Evolutionary conservation across 177 flowering plant genomes (phyloP).

Genomic region (Vitis hybrid): DNA sequence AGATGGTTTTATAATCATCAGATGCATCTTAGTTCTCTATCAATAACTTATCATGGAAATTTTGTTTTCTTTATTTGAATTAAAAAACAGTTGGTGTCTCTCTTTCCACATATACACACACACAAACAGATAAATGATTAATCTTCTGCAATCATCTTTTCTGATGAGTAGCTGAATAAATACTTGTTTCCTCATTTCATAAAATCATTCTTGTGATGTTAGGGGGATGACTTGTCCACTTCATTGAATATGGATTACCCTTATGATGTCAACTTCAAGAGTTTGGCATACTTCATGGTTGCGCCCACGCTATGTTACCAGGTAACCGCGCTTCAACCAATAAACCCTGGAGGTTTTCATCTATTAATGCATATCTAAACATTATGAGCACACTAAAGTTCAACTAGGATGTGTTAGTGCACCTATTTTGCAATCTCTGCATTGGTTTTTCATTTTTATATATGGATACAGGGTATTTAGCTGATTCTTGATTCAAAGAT

Average conservation of each 20-base stretch:
- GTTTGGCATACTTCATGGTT: conserved; percentile 88
- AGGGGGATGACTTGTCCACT: conserved; percentile 50
- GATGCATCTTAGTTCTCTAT: no score
- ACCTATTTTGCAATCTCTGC: not conserved
- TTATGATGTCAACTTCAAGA: conserved; percentile 54
- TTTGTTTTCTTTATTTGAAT: not conserved
- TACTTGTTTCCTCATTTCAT: not conserved
- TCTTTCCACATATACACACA: not conserved
- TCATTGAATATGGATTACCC: conserved; percentile 34
- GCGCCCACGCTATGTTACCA: conserved; percentile 98
- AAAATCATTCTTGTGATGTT: conserved; percentile 17
- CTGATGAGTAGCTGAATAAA: not conserved
- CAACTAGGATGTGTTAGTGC: not conserved
- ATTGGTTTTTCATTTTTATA: not conserved
- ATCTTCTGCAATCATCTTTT: not conserved
- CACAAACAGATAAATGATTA: not conserved
- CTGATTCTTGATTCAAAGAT: not conserved
- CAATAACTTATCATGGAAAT: no score
- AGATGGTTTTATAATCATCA: no score
- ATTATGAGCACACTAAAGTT: not conserved
- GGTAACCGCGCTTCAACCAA: conserved; percentile 38
- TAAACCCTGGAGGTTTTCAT: not conserved
- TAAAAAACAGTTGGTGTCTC: not conserved
- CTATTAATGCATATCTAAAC: not conserved
- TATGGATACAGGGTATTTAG: not conserved